A percentile compares a stretch with the other conserved stretches of the same genome.
These are phyloP conservation scores for Copromyces sp. DNA, from an alignment of 495 filamentous ascomycete genomes.

Conservation along the genomic window DNA sequence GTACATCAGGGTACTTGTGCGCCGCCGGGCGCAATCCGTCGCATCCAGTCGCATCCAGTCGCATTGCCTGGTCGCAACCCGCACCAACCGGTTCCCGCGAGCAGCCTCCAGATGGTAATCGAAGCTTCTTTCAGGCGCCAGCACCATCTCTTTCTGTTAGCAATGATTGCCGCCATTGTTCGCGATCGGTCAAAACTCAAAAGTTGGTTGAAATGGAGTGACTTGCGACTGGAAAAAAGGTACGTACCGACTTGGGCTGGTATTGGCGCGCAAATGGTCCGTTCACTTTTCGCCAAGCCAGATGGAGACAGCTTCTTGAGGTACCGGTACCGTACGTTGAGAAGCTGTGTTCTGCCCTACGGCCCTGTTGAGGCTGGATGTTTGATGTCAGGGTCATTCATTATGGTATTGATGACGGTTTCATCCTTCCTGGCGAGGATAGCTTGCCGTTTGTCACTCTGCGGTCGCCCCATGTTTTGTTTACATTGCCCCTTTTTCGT, in stretches of 20 bases:
- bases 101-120: constrained; percentile 10
- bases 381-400: background rate
- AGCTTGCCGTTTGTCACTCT: background rate
- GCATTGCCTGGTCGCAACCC: background rate
- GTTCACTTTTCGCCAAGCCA: background rate
- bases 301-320: background rate
- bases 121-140: constrained; percentile 18
- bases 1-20: constrained; percentile 22
- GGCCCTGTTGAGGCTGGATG: background rate
- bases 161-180: background rate
- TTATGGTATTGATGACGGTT: background rate
- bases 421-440: background rate
- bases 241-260: background rate
- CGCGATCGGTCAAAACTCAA: too few relatives aligned
- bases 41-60: background rate
- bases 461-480: background rate
- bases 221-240: background rate
- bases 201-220: background rate
- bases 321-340: background rate
- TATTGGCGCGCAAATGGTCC: background rate
- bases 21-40: constrained; percentile 8
- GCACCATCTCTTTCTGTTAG: background rate
- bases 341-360: background rate
- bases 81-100: constrained; percentile 7
- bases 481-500: background rate